Evolutionary conservation across 768 basidiomycete species (phyloP).

Genomic region (Omphalotus guepiniiformis): DNA sequence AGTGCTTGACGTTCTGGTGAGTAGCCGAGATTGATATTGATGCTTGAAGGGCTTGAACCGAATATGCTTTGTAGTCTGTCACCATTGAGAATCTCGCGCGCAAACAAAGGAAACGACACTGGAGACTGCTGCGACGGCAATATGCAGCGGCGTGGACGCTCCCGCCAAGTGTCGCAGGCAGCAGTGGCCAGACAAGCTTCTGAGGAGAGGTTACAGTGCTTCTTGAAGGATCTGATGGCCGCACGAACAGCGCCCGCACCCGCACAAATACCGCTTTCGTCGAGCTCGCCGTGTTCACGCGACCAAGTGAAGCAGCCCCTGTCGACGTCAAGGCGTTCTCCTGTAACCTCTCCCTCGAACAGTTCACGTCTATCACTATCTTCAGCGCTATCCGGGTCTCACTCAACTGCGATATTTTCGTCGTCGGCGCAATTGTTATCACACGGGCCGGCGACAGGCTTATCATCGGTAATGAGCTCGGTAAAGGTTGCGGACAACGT

Average conservation of each 20-base stretch:
- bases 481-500: not conserved
- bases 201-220: conserved; percentile 28
- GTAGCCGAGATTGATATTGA: not conserved
- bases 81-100: too few species aligned
- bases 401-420: too few species aligned
- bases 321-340: too few species aligned
- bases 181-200: conserved; percentile 41
- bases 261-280: too few species aligned
- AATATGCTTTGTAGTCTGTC: too few species aligned
- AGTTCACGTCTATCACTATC: too few species aligned
- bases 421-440: too few species aligned
- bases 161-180: conserved; percentile 32
- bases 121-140: not conserved
- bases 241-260: not conserved
- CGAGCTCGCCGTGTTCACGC: too few species aligned
- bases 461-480: not conserved
- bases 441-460: not conserved
- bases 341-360: too few species aligned
- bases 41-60: not conserved
- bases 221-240: not conserved
- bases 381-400: too few species aligned
- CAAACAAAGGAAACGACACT: too few species aligned
- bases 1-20: not conserved
- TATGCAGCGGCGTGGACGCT: conserved; percentile 21
- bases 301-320: too few species aligned